Conservation (phyloP, 169 alveolate genomes). For the Plasmodium cynomolgi region DNA sequence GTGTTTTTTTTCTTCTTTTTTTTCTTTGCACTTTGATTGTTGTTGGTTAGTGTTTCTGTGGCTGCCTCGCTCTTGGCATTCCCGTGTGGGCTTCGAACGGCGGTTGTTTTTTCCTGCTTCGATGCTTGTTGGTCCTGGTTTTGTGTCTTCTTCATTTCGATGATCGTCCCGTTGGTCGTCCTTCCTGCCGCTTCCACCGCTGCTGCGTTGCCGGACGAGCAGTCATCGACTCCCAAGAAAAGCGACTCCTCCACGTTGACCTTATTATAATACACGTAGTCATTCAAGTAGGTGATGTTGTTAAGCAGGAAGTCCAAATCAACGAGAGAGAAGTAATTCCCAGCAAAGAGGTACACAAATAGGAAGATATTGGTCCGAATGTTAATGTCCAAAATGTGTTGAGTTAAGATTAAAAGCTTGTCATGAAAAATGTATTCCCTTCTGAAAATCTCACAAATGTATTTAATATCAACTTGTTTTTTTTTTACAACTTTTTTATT, state of each 20-base stretch:
- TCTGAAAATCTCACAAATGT: slow-evolving; percentile 50
- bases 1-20: background rate
- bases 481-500: slow-evolving; percentile 56
- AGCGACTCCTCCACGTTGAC: slow-evolving; percentile 19
- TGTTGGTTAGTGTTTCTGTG: background rate
- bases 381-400: slow-evolving; percentile 64
- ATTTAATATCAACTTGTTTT: slow-evolving; percentile 63
- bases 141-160: background rate
- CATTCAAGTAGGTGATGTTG: slow-evolving; percentile 15
- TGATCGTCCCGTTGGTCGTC: background rate
- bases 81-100: background rate
- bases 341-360: slow-evolving; percentile 54
- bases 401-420: slow-evolving; percentile 28
- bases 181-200: background rate
- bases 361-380: slow-evolving; percentile 51
- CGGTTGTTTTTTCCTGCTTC: background rate
- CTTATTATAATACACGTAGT: slow-evolving; percentile 40
- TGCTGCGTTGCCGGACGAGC: background rate
- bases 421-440: slow-evolving; percentile 52
- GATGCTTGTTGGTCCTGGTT: background rate
- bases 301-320: slow-evolving; percentile 56
- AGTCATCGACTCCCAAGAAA: background rate
- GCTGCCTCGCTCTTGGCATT: background rate
- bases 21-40: background rate
- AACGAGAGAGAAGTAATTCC: slow-evolving; percentile 27